Evolutionary conservation across 345 rosid genomes (phyloP).

Genomic region (Hypericum androsaemum): DNA sequence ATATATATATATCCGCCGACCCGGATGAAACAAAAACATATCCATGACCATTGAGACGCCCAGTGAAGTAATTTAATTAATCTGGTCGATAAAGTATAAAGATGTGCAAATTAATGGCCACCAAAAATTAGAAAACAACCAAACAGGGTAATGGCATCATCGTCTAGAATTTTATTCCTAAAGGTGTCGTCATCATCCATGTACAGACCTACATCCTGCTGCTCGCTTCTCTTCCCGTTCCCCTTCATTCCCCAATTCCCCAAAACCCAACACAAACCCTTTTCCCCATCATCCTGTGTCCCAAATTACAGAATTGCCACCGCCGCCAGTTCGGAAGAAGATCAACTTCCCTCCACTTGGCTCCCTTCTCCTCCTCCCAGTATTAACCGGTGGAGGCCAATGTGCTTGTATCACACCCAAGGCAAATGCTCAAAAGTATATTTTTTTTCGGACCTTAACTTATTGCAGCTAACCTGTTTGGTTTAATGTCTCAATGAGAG

Average conservation of each 20-base stretch:
- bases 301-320: conserved; percentile 7
- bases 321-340: background rate
- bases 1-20: too few species aligned
- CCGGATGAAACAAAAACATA: too few species aligned
- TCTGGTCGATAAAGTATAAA: too few species aligned
- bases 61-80: too few species aligned
- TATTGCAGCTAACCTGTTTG: too few species aligned
- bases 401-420: conserved; percentile 80
- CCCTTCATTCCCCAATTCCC: conserved; percentile 8
- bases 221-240: conserved; percentile 1
- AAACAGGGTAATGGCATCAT: too few species aligned
- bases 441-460: background rate
- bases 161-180: too few species aligned
- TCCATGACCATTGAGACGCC: too few species aligned
- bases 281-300: conserved; percentile 9
- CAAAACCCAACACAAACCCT: conserved; percentile 8
- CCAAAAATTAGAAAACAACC: too few species aligned
- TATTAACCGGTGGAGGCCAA: conserved; percentile 47
- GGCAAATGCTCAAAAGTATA: conserved; percentile 69
- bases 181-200: too few species aligned
- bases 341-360: conserved; percentile 11
- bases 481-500: background rate
- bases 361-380: conserved; percentile 16
- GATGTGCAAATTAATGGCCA: too few species aligned
- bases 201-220: background rate